These are phyloP conservation scores for Collybia nuda DNA, from an alignment of 768 basidiomycete species.

Conservation along the genomic window DNA sequence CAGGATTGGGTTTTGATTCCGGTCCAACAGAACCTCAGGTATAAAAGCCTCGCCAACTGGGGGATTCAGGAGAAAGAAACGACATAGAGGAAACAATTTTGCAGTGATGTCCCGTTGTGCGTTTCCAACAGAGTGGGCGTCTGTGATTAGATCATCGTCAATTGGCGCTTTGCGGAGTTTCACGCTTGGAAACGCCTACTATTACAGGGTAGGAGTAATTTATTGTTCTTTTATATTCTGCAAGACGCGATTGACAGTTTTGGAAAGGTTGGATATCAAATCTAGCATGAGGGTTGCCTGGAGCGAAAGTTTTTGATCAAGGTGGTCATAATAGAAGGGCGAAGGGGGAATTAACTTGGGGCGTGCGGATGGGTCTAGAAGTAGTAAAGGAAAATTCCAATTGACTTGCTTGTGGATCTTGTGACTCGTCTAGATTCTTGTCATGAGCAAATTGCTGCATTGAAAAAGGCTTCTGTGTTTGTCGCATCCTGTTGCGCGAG, in stretches of 20 bases:
- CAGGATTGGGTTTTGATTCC: background rate
- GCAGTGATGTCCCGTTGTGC: background rate
- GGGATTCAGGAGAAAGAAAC: background rate
- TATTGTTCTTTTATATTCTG: background rate
- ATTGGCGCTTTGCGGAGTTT: background rate
- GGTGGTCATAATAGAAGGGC: constrained; percentile 9
- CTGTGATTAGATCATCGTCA: background rate
- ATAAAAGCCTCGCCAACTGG: background rate
- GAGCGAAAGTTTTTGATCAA: constrained; percentile 4
- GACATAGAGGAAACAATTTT: constrained; percentile 3
- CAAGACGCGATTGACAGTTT: background rate
- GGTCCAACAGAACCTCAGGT: background rate
- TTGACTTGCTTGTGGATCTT: background rate
- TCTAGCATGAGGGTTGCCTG: background rate
- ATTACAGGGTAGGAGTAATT: background rate
- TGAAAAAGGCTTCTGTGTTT: background rate
- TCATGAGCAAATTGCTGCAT: background rate
- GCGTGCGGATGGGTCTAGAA: background rate
- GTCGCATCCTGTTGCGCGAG: background rate
- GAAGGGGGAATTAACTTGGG: constrained; percentile 2
- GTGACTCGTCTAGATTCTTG: background rate
- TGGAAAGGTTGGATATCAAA: background rate
- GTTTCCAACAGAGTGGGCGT: constrained; percentile 1
- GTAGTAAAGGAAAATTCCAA: background rate
- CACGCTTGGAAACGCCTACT: background rate